Base-by-base conservation (phyloP, 257 asterid species). In the Rhazya stricta region DNA sequence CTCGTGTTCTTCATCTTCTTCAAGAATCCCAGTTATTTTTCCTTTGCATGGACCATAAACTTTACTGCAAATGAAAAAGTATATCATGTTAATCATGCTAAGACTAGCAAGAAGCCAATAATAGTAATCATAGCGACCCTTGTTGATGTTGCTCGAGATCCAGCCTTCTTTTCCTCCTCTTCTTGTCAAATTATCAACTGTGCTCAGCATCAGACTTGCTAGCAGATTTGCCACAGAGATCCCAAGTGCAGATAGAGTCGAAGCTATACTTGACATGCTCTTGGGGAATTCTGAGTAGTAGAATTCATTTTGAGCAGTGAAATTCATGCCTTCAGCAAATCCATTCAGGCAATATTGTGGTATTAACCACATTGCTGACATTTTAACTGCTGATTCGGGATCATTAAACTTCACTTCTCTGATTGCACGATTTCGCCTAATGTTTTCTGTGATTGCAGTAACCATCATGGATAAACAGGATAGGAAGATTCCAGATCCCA, bases 281-380 rank as follows among this genome's bases (percentile, higher is more conserved):
- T 82, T 80, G 3, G 97, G 96, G 9, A 91, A 74, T 80, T 92
- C 96, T 0, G 86, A 83, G 32, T 84, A 89, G 45, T 85, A 90
- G 82, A 90, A 92, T 76, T 92, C 96, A 16, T 81, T 89, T 67
- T 89, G 96, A 0, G 84, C 91, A 3, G 88, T 79, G 5, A 80
- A 86, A 32, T 81, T 84, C 5, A 86, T 34, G 2, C 89, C 92
- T 82, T 84, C 97, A 0, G 97, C 91, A 3, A 92, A 81, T 2
- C 97, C 97, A 0, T 27, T 36, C 74, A 92, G 79, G 74, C 80
- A 78, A 25, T 85, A 30, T 46, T 90, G 92, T 0, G 97, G 97
- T 37, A 92, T 70, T 57, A 92, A 79, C 97, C 96, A 90, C 72
- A 89, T 42, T 0, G 96, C 96, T 18, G 96, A 89, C 85, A 92